phyloP scores from a whole-genome alignment of 768 basidiomycete genomes.

The Lentinula aciculospora region DNA sequence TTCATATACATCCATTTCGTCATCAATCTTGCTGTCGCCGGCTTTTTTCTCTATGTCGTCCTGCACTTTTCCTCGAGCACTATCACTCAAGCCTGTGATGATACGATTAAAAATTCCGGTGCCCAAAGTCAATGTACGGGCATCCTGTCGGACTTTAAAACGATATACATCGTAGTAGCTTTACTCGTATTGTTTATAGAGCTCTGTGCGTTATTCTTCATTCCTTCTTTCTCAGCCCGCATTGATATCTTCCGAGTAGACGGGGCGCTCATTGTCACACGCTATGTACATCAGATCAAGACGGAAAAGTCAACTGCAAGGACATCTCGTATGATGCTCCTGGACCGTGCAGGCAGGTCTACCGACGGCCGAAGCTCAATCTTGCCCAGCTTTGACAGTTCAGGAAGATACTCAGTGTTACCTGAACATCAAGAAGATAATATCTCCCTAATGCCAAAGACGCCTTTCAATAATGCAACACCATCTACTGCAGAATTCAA shows the following conservation, averaged over 20 bases:
- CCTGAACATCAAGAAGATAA: not conserved
- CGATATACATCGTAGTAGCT: constrained; percentile 42
- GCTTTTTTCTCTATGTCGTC: constrained; percentile 46
- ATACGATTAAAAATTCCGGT: constrained; percentile 33
- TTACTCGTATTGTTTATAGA: constrained; percentile 42
- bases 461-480: no score
- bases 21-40: constrained; percentile 46
- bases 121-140: constrained; percentile 38
- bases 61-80: constrained; percentile 38
- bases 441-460: not conserved
- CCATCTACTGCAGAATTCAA: not conserved
- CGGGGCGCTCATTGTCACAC: constrained; percentile 45
- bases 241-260: constrained; percentile 27
- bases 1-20: constrained; percentile 53
- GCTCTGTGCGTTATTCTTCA: constrained; percentile 39
- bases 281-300: constrained; percentile 48
- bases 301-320: constrained; percentile 41
- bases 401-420: not conserved
- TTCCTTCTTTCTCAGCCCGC: not conserved
- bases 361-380: not conserved
- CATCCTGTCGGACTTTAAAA: constrained; percentile 35
- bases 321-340: constrained; percentile 20
- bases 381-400: not conserved
- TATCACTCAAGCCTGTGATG: constrained; percentile 37
- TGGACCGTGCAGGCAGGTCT: constrained; percentile 1